phyloP scores from a whole-genome alignment of 108 stramenopile species.

The Nannochloropsis salina region DNA sequence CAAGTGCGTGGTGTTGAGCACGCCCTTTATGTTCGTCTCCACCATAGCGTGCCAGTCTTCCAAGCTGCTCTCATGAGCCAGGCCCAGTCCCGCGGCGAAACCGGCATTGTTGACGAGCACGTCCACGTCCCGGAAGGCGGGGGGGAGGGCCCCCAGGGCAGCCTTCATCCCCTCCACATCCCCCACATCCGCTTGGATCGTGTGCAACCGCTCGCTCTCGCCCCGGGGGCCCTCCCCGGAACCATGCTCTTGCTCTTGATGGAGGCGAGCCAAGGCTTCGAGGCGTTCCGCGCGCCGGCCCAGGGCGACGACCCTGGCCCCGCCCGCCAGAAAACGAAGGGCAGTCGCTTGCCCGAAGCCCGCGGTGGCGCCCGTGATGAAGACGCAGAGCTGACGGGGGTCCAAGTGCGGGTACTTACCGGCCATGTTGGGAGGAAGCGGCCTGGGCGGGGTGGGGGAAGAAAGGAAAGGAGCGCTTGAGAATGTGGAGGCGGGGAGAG shows the following conservation, averaged over 20 bases:
- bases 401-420: neutral
- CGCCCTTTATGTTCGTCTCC: constrained; percentile 10
- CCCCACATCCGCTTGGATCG: neutral
- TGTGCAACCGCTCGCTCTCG: neutral
- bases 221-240: neutral
- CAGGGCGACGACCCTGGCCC: neutral
- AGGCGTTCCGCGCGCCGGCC: neutral
- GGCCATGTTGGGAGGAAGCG: neutral
- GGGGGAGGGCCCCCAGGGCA: neutral
- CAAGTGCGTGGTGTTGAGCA: neutral
- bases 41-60: constrained; percentile 22
- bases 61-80: neutral
- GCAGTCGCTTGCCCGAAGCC: constrained; percentile 9
- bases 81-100: neutral
- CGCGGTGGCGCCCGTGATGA: constrained; percentile 20
- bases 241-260: neutral
- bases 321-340: neutral
- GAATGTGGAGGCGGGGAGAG: no score
- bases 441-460: no score
- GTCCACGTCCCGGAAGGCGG: neutral
- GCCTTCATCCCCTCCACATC: constrained; percentile 13
- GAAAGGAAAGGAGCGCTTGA: no score
- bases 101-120: constrained; percentile 19
- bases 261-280: neutral
- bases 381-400: neutral